phyloP scores from a whole-genome alignment of 306 rosid genomes.

The Mucuna pruriens region DNA sequence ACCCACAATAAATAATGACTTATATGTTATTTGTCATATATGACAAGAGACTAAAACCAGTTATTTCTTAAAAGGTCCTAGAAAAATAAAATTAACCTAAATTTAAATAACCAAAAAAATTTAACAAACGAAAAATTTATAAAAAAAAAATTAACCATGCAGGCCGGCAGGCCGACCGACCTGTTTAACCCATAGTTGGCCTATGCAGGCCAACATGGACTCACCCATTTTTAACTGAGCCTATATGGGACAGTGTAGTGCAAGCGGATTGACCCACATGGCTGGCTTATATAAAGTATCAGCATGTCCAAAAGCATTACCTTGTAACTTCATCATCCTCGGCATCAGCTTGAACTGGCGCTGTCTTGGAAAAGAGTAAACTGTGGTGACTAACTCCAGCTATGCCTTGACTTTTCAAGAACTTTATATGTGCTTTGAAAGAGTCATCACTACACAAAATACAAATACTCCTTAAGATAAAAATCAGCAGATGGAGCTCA shows the following conservation, averaged over 20 bases:
- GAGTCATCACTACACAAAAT: conserved; percentile 57
- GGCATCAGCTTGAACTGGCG: conserved; percentile 56
- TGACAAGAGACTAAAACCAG: too few relatives aligned
- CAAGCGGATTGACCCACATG: background rate
- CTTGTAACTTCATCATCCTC: conserved; percentile 67
- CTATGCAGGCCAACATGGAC: background rate
- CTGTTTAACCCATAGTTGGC: too few relatives aligned
- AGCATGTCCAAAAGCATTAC: conserved; percentile 44
- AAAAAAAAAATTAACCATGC: background rate
- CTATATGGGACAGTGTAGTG: too few relatives aligned
- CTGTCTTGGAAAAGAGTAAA: conserved; percentile 86
- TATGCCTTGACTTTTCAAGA: conserved; percentile 75
- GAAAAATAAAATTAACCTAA: too few relatives aligned
- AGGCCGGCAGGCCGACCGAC: background rate
- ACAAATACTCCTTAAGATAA: background rate
- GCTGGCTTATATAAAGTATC: background rate
- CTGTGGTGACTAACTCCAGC: conserved; percentile 97
- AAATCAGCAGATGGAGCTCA: conserved; percentile 2
- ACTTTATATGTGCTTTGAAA: conserved; percentile 65
- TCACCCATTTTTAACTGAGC: too few relatives aligned
- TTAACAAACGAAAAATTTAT: background rate
- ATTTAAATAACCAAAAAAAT: too few relatives aligned
- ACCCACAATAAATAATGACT: too few relatives aligned
- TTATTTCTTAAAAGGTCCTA: too few relatives aligned
- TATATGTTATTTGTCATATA: too few relatives aligned